Conservation (phyloP, 257 asterid species). For the Leonotis leonurus region DNA sequence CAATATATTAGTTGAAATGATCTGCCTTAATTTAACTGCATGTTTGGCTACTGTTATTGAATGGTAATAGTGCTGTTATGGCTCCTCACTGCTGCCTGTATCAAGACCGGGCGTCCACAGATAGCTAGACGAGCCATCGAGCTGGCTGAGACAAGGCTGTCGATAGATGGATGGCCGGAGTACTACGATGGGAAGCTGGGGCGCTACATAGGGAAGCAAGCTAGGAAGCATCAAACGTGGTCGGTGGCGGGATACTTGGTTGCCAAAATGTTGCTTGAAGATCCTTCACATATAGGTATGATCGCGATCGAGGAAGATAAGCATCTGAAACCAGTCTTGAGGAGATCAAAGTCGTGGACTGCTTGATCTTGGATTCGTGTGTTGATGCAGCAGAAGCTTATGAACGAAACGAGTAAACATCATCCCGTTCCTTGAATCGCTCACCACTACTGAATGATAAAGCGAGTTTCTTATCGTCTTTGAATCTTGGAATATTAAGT, state of each 20-base stretch:
- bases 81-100: slow-evolving; percentile 53
- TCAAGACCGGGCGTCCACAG: slow-evolving; percentile 48
- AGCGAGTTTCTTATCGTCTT: too few species aligned
- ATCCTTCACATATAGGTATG: slow-evolving; percentile 53
- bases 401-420: not conserved
- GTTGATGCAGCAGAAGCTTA: not conserved
- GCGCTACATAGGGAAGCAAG: slow-evolving; percentile 41
- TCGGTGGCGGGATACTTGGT: slow-evolving; percentile 47
- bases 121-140: slow-evolving; percentile 43
- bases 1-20: not conserved
- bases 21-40: not conserved
- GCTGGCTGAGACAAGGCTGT: slow-evolving; percentile 38
- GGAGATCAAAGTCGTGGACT: slow-evolving; percentile 38
- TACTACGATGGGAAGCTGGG: slow-evolving; percentile 48
- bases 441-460: not conserved
- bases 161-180: slow-evolving; percentile 44
- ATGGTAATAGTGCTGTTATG: slow-evolving; percentile 46
- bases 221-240: slow-evolving; percentile 48
- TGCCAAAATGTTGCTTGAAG: slow-evolving; percentile 49
- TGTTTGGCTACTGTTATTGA: not conserved
- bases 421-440: not conserved
- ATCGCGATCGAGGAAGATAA: slow-evolving; percentile 44
- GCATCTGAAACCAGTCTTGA: slow-evolving; percentile 35
- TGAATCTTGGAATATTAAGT: not conserved
- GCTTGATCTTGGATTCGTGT: not conserved